Base-by-base conservation (phyloP, 768 basidiomycete species). In the Tylopilus intermedius region DNA sequence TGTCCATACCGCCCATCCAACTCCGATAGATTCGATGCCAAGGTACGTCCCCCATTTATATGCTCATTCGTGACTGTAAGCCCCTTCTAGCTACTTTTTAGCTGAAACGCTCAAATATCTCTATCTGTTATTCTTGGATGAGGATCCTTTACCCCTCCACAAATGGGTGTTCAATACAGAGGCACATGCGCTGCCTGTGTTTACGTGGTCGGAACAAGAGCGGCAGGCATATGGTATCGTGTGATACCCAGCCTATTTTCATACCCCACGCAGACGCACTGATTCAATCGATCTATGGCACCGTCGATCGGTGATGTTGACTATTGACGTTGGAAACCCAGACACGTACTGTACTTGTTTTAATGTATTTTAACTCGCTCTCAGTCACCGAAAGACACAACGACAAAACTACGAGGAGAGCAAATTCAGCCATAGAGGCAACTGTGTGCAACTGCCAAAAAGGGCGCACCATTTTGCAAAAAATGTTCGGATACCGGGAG, bases 121-220 rank as follows among this genome's bases (percentile, higher is more conserved):
- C 46, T 84, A 85, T 65, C 72, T 90, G 21, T 67, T 87, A 66
- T 90, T 88, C 64, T 71, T 68, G 41, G 77, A 86, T 38, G 75
- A 80, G 5, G 84, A 90, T 55, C 76, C 71, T 4, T 56, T 88
- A 13, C 72, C 78, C 0, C 69, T 81, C 37, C 71, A 78, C 14
- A 69, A 76, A 35, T 84, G 77, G 76, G 81, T 84, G 4, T 81
- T 82, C 51, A 84, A 80, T 56, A 84, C 81, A 0, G 82, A 84
- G 66, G 90, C 88, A 5, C 90, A 91, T 62, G 81, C 89, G 8
- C 71, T 90, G 8, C 87, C 86, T n/a, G 75, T 89, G 39, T 84
- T 88, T 61, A 61, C 74, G 49, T 88, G 85, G 86, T 79, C 76
- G 3, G 58, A 59, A 26, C 69, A 72, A 60, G 85, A 88, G 67